Evolutionary conservation across 176 grass and related monocot genomes (phyloP), one percentile per base, ranked within the genome.

Genomic region (Juncus effusus): DNA sequence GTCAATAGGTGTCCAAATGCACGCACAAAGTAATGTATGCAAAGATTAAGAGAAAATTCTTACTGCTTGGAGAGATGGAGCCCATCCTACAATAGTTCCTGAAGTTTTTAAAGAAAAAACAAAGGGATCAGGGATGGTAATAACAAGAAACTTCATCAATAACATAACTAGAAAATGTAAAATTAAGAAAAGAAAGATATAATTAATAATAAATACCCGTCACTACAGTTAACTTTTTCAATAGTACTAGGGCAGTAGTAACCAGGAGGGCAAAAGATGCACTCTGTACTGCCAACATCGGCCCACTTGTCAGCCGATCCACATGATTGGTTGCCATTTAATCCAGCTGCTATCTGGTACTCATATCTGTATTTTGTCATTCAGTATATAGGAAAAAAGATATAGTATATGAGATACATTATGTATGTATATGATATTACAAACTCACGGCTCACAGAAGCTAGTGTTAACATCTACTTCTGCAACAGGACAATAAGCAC

Each of bases 371-470:
- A 72, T 38, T 15, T 59, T 59, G 52, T 45, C 42, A 15, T 61
- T 39, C 9, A 37, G 40, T 35, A 51, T 13, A 9, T 42, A 61
- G 39, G 16, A 2, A 69, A 87, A 72, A 40, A 19, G 36, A 75
- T 39, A 9, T 51, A 35, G 3, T 15, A 3, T 51, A 47, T 49
- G 2, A 76, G 6, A 16, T 38, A 51, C 19, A 28, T 28, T 28
- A 28, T 28, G 19, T 28, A 28, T 28, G 19, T 0, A 28, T 28
- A 28, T 28, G 19, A 28, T 28, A 28, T 28, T 28, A 28, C 19
- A 28, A 28, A 84, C 88, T 97, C 89, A 97, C 88, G 85, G 94
- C 50, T 97, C 80, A n/a, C 94, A 97, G 70, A 78, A 52, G 16
- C 85, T 85, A 13, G 85, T 92, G 9, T 73, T 89, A 2, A 1